Percentiles rank a stretch among this genome's conserved stretches.
Conservation (phyloP, 1,284 basidiomycete species). For the Chondrostereum purpureum region DNA sequence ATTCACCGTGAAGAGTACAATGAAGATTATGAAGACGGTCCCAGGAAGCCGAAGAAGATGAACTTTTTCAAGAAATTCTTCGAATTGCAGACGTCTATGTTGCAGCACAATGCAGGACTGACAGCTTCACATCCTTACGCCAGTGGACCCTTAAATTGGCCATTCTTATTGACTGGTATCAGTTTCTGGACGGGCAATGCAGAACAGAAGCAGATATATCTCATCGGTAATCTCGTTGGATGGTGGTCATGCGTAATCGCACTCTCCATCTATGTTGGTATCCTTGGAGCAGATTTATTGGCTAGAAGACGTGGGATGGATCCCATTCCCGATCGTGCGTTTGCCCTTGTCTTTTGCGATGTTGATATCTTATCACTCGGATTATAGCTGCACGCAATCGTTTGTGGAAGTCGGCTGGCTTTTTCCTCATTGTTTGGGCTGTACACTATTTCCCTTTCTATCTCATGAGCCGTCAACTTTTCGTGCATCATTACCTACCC, state of each 20-base stretch:
- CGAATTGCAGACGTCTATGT: constrained; percentile 92
- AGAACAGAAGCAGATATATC: constrained; percentile 87
- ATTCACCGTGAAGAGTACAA: no score
- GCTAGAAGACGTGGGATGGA: constrained; percentile 81
- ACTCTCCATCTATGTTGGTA: constrained; percentile 83
- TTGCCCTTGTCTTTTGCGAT: constrained; percentile 7
- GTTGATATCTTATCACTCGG: constrained; percentile 7
- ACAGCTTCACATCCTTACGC: constrained; percentile 96
- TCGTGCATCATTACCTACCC: constrained; percentile 97
- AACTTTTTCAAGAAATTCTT: constrained; percentile 94
- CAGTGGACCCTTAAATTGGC: constrained; percentile 93
- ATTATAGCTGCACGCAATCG: constrained; percentile 78
- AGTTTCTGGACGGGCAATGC: constrained; percentile 95
- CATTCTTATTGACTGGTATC: constrained; percentile 91
- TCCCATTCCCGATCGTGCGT: constrained; percentile 82
- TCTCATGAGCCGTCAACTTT: constrained; percentile 95
- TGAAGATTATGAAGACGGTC: no score
- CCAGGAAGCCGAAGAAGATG: constrained; percentile 73
- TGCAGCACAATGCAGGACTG: constrained; percentile 95
- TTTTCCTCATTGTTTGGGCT: constrained; percentile 92
- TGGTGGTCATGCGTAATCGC: constrained; percentile 94
- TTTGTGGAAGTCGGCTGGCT: constrained; percentile 91
- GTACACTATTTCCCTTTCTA: constrained; percentile 98
- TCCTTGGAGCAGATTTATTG: constrained; percentile 84
- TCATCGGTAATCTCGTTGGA: constrained; percentile 89